Percentiles rank a stretch among this genome's conserved stretches.
Conservation (phyloP, 2,329 filamentous ascomycete genomes). For the Mycocentrospora acerina region DNA sequence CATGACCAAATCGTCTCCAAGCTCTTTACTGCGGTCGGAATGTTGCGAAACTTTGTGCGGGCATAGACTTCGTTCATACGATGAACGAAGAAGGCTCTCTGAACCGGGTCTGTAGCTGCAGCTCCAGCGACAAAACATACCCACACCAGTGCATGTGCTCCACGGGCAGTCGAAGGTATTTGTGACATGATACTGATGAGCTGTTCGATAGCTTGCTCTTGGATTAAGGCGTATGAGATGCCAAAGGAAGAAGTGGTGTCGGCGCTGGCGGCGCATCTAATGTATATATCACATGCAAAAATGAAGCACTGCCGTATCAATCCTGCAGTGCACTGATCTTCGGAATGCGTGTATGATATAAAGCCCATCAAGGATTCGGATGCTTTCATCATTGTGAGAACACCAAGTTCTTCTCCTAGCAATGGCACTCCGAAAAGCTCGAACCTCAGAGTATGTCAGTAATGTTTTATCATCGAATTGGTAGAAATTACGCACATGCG, state of each 20-base stretch:
- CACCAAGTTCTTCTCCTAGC: slow-evolving; percentile 11
- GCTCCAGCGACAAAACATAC: slow-evolving; percentile 23
- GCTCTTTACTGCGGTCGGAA: slow-evolving; percentile 14
- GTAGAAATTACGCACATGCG: slow-evolving; percentile 1
- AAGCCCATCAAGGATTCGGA: slow-evolving; percentile 12
- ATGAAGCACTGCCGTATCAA: slow-evolving; percentile 16
- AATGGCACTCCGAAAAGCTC: slow-evolving; percentile 18
- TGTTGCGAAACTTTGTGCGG: slow-evolving; percentile 18
- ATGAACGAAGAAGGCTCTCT: slow-evolving; percentile 15
- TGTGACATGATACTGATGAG: slow-evolving; percentile 10
- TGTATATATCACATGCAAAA: slow-evolving; percentile 16
- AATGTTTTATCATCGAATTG: too few relatives aligned
- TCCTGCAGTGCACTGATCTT: slow-evolving; percentile 10
- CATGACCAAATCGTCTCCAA: slow-evolving; percentile 15
- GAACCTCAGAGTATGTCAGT: slow-evolving; percentile 9
- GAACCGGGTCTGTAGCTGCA: slow-evolving; percentile 10
- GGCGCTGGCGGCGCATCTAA: slow-evolving; percentile 9
- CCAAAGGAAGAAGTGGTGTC: too few relatives aligned
- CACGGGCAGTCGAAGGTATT: slow-evolving; percentile 9
- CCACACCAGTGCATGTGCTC: slow-evolving; percentile 22
- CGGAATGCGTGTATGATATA: slow-evolving; percentile 11
- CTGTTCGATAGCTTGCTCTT: slow-evolving; percentile 6
- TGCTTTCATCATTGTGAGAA: slow-evolving; percentile 9
- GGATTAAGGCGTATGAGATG: slow-evolving; percentile 4
- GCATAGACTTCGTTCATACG: slow-evolving; percentile 17